Evolutionary conservation across 2,329 filamentous ascomycete genomes (phyloP).

Genomic region (Cylindrodendrum hubeiense): DNA sequence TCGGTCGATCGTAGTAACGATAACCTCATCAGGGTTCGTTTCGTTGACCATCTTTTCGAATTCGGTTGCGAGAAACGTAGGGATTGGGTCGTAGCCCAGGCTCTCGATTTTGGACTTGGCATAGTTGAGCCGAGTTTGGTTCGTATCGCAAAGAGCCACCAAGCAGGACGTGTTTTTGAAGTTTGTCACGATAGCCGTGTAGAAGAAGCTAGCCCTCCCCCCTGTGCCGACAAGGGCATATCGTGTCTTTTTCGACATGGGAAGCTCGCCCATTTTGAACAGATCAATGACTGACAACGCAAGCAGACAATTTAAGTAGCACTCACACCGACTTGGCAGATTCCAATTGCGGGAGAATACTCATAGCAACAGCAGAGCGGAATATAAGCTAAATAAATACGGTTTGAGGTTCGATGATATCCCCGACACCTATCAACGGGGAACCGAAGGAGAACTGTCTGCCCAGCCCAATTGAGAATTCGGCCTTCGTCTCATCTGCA

Average conservation of each 20-base stretch:
- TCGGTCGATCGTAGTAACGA: slow-evolving; percentile 73
- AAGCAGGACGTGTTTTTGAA: slow-evolving; percentile 63
- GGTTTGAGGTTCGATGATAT: too few species aligned
- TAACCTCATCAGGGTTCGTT: slow-evolving; percentile 70
- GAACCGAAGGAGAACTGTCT: too few species aligned
- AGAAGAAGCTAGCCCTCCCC: slow-evolving; percentile 71
- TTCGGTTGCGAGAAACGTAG: slow-evolving; percentile 65
- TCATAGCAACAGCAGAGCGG: too few species aligned
- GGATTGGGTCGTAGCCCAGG: slow-evolving; percentile 61
- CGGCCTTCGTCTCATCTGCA: too few species aligned
- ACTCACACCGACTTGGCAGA: too few species aligned
- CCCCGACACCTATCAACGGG: too few species aligned
- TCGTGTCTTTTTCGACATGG: slow-evolving; percentile 50
- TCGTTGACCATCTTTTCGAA: slow-evolving; percentile 71
- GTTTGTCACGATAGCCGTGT: slow-evolving; percentile 66
- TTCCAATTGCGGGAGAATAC: too few species aligned
- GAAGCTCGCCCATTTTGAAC: too few species aligned
- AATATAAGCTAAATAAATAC: too few species aligned
- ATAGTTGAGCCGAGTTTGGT: slow-evolving; percentile 69
- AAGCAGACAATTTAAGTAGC: too few species aligned
- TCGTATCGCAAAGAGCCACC: slow-evolving; percentile 70
- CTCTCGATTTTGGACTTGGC: slow-evolving; percentile 62
- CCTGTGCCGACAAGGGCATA: slow-evolving; percentile 72
- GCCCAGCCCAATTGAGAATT: too few species aligned
- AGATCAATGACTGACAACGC: too few species aligned